Conservation (phyloP, 179 eudicot genomes). For the Silene coronaria region DNA sequence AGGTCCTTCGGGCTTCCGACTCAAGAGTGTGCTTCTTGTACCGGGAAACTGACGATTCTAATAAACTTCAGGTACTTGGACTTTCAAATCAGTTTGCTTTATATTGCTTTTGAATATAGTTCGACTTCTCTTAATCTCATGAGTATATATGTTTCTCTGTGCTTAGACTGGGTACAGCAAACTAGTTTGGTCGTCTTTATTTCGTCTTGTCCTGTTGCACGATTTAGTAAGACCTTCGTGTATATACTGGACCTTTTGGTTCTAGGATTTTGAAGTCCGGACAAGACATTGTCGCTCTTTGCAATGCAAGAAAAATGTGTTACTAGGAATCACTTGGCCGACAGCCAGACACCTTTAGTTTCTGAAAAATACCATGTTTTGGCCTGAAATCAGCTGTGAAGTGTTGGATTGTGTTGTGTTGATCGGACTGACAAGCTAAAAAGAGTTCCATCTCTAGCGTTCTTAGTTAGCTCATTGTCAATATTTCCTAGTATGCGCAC, state of each 20-base stretch:
- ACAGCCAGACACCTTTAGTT: not conserved
- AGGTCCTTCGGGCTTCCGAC: slow-evolving; percentile 65
- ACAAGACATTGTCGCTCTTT: not conserved
- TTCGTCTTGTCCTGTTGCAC: not conserved
- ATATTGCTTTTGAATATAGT: not conserved
- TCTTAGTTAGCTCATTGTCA: not conserved
- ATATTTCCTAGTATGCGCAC: not conserved
- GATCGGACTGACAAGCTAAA: not conserved
- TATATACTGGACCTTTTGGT: slow-evolving; percentile 10
- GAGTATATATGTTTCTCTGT: not conserved
- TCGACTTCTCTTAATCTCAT: not conserved
- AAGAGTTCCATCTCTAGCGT: not conserved
- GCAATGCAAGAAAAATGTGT: not conserved
- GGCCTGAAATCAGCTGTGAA: not conserved
- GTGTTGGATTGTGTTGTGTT: not conserved
- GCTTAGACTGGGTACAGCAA: not conserved
- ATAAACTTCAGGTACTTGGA: slow-evolving; percentile 64
- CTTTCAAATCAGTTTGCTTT: slow-evolving; percentile 1
- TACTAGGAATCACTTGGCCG: not conserved
- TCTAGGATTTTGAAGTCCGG: not conserved
- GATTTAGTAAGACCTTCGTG: not conserved
- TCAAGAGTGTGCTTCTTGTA: slow-evolving; percentile 65
- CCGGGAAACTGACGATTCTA: slow-evolving; percentile 49
- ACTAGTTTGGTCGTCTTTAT: slow-evolving; percentile 1
- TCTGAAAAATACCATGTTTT: not conserved